Conservation (phyloP, 2,329 filamentous ascomycete genomes). For the Chrysosporium keratinophilum region DNA sequence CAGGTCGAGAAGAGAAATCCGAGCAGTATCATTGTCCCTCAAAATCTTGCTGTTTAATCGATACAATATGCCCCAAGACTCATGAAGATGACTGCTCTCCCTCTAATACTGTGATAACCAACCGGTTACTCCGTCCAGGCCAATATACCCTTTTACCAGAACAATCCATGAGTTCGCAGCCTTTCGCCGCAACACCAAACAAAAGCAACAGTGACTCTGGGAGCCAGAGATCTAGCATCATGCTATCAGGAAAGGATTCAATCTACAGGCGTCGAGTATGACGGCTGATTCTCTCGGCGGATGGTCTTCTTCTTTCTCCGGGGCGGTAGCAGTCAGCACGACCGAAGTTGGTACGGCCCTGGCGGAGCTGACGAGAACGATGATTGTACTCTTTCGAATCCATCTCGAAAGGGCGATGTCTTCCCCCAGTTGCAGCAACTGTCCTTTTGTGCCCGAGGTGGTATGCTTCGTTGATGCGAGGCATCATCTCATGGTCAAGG, state of each 20-base stretch:
- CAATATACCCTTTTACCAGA: no score
- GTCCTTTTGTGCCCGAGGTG: constrained; percentile 28
- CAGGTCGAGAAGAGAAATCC: background rate
- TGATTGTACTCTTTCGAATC: constrained; percentile 2
- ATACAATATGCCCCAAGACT: background rate
- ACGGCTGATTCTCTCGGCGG: background rate
- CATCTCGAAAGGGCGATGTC: constrained; percentile 12
- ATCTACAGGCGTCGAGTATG: constrained; percentile 4
- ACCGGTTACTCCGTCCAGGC: no score
- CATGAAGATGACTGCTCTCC: background rate
- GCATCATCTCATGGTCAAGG: constrained; percentile 22
- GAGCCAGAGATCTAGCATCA: no score
- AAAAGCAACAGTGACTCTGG: no score
- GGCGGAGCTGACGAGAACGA: constrained; percentile 1
- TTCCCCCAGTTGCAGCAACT: constrained; percentile 20
- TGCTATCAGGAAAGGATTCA: background rate
- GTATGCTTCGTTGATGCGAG: constrained; percentile 28
- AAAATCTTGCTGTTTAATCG: background rate
- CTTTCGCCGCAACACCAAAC: no score
- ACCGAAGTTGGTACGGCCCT: constrained; percentile 11
- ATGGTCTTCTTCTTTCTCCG: background rate
- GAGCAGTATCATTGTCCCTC: background rate
- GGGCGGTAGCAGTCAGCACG: constrained; percentile 24
- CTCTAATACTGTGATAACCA: background rate
- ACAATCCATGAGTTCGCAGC: no score